Percentiles rank a stretch among this genome's conserved stretches.
Evolutionary conservation across 2,329 filamentous ascomycete species (phyloP).

Genomic region (Penicillium rolfsii): DNA sequence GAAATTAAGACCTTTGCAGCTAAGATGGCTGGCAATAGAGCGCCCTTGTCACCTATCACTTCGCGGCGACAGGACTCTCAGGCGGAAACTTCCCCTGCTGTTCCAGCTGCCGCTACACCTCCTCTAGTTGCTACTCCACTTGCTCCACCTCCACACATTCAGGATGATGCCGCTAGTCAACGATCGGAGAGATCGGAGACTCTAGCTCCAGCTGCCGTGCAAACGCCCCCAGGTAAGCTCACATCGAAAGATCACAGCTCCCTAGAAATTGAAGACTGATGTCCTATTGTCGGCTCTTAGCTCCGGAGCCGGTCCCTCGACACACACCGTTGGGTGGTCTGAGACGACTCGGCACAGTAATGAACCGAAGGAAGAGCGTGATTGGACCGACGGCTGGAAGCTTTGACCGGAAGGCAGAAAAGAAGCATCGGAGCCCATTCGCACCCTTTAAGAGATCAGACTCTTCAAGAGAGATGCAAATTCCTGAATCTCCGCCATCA

Average conservation of each 20-base stretch:
- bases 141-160: conserved; percentile 39
- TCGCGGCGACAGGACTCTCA: conserved; percentile 26
- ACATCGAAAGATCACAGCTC: background rate
- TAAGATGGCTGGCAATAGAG: conserved; percentile 29
- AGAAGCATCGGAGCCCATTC: conserved; percentile 49
- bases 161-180: conserved; percentile 60
- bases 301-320: conserved; percentile 44
- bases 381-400: conserved; percentile 39
- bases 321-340: conserved; percentile 50
- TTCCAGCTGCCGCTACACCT: conserved; percentile 13
- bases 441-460: conserved; percentile 47
- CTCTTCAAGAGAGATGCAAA: conserved; percentile 43
- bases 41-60: conserved; percentile 15
- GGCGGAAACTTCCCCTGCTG: conserved; percentile 17
- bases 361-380: conserved; percentile 51
- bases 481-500: conserved; percentile 39
- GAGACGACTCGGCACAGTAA: conserved; percentile 52
- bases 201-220: conserved; percentile 17
- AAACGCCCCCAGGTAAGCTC: conserved; percentile 42
- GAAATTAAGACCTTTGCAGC: conserved; percentile 68
- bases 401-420: conserved; percentile 39
- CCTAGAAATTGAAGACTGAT: conserved; percentile 9
- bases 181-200: conserved; percentile 55
- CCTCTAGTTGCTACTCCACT: conserved; percentile 28
- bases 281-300: conserved; percentile 26